Evolutionary conservation across 2,329 filamentous ascomycete species (phyloP).

Genomic region (Xylariaceae sp.): DNA sequence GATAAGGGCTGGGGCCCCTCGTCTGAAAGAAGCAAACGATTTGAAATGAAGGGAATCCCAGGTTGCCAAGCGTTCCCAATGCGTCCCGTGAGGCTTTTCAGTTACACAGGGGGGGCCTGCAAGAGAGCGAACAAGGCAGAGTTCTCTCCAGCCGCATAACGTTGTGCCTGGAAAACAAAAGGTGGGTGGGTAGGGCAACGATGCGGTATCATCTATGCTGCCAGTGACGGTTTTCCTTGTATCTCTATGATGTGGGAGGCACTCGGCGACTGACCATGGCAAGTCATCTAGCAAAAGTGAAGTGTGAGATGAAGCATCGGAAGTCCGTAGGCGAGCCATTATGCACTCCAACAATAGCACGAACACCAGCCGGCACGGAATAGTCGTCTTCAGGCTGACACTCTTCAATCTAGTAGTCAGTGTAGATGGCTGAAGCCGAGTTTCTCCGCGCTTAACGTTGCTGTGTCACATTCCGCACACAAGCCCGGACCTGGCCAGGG

Average conservation of each 20-base stretch:
- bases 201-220: constrained; percentile 11
- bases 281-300: too few relatives aligned
- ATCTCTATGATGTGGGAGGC: constrained; percentile 14
- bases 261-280: background rate
- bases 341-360: background rate
- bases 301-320: constrained; percentile 13
- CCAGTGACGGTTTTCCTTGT: constrained; percentile 1
- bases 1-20: background rate
- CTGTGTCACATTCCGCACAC: background rate
- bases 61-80: constrained; percentile 10
- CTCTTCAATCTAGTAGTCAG: background rate
- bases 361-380: background rate
- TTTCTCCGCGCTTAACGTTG: background rate
- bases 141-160: background rate
- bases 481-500: background rate
- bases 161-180: background rate
- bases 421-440: background rate
- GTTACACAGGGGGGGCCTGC: constrained; percentile 8
- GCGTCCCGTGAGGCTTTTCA: constrained; percentile 10
- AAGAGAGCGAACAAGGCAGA: background rate
- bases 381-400: background rate
- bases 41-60: background rate
- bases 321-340: constrained; percentile 22
- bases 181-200: background rate
- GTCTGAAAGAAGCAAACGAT: background rate